Percentiles rank a stretch among this genome's conserved stretches.
Evolutionary conservation across 768 basidiomycete genomes (phyloP).

Genomic region (Hygrophorus pudorinus): DNA sequence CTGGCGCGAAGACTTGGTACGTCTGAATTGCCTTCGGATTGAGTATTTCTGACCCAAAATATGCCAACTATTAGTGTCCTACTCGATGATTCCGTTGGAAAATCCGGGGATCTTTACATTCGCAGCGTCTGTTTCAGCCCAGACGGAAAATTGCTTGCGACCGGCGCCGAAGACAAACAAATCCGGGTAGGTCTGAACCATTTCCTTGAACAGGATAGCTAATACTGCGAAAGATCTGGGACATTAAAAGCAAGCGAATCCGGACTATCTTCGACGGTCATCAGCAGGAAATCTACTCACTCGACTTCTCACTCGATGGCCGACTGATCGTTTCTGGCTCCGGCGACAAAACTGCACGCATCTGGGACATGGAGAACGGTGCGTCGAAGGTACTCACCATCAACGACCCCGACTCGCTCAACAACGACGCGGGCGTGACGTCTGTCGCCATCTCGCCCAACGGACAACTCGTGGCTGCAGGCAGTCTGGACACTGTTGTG

Average conservation of each 20-base stretch:
- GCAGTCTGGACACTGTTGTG: conserved; percentile 44
- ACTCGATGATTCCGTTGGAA: conserved; percentile 62
- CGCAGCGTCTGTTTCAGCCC: conserved; percentile 93
- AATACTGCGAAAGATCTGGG: conserved; percentile 61
- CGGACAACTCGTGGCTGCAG: conserved; percentile 47
- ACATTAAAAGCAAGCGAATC: conserved; percentile 67
- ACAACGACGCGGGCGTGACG: conserved; percentile 53
- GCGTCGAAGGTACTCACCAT: conserved; percentile 36
- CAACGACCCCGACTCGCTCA: conserved; percentile 37
- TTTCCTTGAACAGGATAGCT: neutral
- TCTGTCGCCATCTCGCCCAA: conserved; percentile 73
- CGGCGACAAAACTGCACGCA: conserved; percentile 34
- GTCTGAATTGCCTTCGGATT: conserved; percentile 18
- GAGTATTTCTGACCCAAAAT: conserved; percentile 3
- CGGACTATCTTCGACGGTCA: conserved; percentile 73
- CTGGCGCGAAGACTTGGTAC: conserved; percentile 78
- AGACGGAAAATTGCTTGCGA: conserved; percentile 87
- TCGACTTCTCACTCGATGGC: conserved; percentile 77
- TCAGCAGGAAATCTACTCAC: conserved; percentile 86
- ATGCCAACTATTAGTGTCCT: conserved; percentile 42
- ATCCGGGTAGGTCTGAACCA: conserved; percentile 55
- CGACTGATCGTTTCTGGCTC: conserved; percentile 73
- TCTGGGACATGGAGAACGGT: conserved; percentile 23
- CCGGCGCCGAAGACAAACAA: conserved; percentile 90
- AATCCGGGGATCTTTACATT: conserved; percentile 78